Base-by-base conservation (phyloP, 1,284 basidiomycete genomes). In the Ganoderma sp. region DNA sequence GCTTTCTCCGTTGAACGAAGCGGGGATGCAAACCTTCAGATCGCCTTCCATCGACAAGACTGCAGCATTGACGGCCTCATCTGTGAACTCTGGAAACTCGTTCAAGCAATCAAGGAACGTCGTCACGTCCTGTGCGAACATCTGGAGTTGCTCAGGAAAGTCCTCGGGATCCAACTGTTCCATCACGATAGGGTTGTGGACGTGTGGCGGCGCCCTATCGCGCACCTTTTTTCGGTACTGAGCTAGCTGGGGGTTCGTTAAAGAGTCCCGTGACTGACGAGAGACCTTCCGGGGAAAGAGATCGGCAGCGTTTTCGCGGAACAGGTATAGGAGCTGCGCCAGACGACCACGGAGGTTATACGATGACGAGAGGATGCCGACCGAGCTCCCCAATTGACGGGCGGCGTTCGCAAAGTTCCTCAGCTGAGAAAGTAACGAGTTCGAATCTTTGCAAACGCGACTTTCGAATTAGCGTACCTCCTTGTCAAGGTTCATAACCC, bases 331-430 rank as follows among this genome's bases (percentile, higher is more conserved):
- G 17, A 91, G 82, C 71, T 89, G 87, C 2, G 88, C 85, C 19
- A 92, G 81, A 17, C 89, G 84, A 72, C 88, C 86, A n/a, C 90
- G 87, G 28, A 92, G 82, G 71, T 87, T 84, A 75, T 87, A 90
- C 0, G 89, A 86, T 12, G 89, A 90, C 10, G 89, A 90, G 8
- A 91, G 83, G 69, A 92, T 90, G 15, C 88, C 89, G 34, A 91
- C 88, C 3, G 90, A 91, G 65, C 88, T 89, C 28, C 90, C 90
- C 0, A 91, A 81, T 76, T 90, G 90, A 45, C 90, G 86, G 14
- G 89, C 85, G n/a, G 90, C 88, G 73, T 90, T 90, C 54, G 89
- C 87, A 74, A 91, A 91, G 77, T 90, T 91, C 48, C 89, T 84
- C 17, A 91, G 82, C 89, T 91, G 75, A 37, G 19, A 45, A 14